phyloP scores from a whole-genome alignment of 805 yeast species.

The Lipomyces yamanashiensis region DNA sequence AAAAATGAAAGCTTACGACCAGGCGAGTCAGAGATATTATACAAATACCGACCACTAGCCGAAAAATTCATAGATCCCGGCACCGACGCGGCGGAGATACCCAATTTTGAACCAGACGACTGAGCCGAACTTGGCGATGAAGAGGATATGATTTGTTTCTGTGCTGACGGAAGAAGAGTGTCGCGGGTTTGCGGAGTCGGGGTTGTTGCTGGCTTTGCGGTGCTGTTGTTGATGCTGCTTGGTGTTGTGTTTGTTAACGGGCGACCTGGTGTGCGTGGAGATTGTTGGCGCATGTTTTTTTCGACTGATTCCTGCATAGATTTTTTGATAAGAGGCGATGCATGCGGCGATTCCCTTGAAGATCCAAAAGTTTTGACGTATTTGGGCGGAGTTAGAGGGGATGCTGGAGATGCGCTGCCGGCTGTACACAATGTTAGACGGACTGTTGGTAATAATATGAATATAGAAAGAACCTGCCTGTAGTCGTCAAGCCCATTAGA shows the following conservation, averaged over 20 bases:
- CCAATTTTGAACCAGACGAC: too few species aligned
- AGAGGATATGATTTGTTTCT: neutral
- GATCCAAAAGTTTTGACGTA: slow-evolving; percentile 36
- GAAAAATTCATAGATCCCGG: slow-evolving; percentile 15
- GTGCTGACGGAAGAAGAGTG: neutral
- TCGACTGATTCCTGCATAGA: slow-evolving; percentile 22
- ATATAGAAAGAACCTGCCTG: slow-evolving; percentile 7
- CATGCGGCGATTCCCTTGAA: slow-evolving; percentile 34
- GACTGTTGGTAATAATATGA: neutral
- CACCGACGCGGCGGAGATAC: neutral
- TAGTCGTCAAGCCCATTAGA: slow-evolving; percentile 34
- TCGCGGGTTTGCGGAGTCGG: slow-evolving; percentile 9
- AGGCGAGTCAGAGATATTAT: slow-evolving; percentile 27
- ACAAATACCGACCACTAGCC: slow-evolving; percentile 29
- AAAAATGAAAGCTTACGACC: slow-evolving; percentile 17
- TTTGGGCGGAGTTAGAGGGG: slow-evolving; percentile 38
- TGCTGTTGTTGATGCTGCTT: neutral
- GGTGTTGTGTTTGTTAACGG: neutral
- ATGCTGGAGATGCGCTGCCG: slow-evolving; percentile 23
- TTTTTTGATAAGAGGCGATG: slow-evolving; percentile 34
- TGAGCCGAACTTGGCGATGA: neutral
- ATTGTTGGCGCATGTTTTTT: slow-evolving; percentile 10
- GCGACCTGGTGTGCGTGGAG: slow-evolving; percentile 12
- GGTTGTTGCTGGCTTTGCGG: neutral
- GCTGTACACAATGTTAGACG: neutral